Evolutionary conservation across 495 filamentous ascomycete genomes (phyloP), one percentile per base, ranked within the genome.

Genomic region (Penicillium manginii): DNA sequence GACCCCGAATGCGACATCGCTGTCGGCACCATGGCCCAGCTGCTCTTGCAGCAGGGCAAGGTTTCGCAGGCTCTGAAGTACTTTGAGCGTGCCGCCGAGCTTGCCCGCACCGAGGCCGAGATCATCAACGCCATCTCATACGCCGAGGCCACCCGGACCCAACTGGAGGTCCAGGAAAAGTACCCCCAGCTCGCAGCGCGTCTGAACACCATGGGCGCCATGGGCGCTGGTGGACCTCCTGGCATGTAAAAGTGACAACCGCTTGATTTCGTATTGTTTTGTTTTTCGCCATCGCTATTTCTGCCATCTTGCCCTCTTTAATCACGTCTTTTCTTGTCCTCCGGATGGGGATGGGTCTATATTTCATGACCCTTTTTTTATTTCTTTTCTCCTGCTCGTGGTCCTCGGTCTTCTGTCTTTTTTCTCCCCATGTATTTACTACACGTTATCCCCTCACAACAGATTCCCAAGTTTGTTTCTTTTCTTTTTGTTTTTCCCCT

Each of bases 1-100:
- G 94, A 99, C 68, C 94, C 96, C 32, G 94, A 99, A 72, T 98
- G 94, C 70, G 94, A 99, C 69, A 98, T 99, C 67, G 94, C 94
- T 48, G 94, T 99, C 19, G 94, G 96, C 43, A 99, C 94, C 43
- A 98, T 99, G 94, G 94, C 94, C 6, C 94, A 99, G 73, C 82
- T 99, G n/a, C 86, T 98, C 26, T 83, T 99, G 19, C 96, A 99
- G 70, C 94, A 98, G 78, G 93, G 93, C 67, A 96, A 97, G 78
- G 96, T 98, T 37, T 90, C 87, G 18, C 91, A 97, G 57, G 94
- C 94, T 2, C 86, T 99, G 45, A 91, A 90, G 74, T 98, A 98
- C 79, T 99, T 99, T 64, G 92, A 98, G 81, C 88, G 91, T 31
- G 94, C 94, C 2, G 94, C 94, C 12, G 91, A 96, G 77, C 86